Conservation (phyloP, 441 rosid genomes). For the Francoa sonchifolia region DNA sequence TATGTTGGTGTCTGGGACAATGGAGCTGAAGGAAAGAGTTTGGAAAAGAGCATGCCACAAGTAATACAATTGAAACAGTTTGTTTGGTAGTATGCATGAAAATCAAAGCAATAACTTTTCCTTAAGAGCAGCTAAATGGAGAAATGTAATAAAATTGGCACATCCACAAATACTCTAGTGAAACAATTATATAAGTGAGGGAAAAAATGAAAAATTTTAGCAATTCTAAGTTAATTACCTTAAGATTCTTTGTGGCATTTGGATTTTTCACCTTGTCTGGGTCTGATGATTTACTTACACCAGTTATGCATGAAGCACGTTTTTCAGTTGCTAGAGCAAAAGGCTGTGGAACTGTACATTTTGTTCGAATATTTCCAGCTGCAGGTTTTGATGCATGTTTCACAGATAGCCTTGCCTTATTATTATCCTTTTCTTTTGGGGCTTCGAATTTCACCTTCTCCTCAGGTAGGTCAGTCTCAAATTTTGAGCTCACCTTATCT, state of each 20-base stretch:
- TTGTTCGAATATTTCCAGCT: constrained; percentile 34
- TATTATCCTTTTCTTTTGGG: constrained; percentile 15
- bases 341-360: constrained; percentile 83
- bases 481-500: constrained; percentile 17
- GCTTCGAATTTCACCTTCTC: constrained; percentile 24
- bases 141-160: too few relatives aligned
- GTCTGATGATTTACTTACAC: constrained; percentile 23
- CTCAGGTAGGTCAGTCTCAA: constrained; percentile 16
- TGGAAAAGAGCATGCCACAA: too few relatives aligned
- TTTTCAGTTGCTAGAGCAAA: constrained; percentile 83
- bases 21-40: too few relatives aligned
- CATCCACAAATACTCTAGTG: background rate
- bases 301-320: constrained; percentile 63
- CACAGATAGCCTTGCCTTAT: constrained; percentile 19
- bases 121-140: too few relatives aligned
- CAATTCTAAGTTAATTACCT: constrained; percentile 27
- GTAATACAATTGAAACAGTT: too few relatives aligned
- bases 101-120: too few relatives aligned
- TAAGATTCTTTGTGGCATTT: constrained; percentile 28
- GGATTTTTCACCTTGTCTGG: constrained; percentile 24
- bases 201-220: background rate
- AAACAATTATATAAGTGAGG: background rate
- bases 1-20: too few relatives aligned
- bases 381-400: constrained; percentile 36
- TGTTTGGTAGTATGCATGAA: too few relatives aligned